Percentiles rank a stretch among this genome's conserved stretches.
Evolutionary conservation across 2,329 filamentous ascomycete genomes (phyloP).

Genomic region (Dactylellina cionopaga): DNA sequence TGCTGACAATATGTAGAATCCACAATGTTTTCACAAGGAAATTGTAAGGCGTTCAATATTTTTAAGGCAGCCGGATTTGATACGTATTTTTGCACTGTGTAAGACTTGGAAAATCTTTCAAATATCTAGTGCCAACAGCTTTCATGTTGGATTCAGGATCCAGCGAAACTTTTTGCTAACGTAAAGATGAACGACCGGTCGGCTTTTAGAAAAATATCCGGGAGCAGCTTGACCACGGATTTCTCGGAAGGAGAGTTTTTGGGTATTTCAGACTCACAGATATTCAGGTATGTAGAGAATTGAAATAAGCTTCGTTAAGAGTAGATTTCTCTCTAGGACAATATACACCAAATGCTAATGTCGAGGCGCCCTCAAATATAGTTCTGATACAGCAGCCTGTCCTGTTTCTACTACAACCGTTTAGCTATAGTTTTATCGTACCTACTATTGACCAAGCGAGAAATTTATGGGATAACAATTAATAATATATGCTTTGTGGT

Average conservation of each 20-base stretch:
- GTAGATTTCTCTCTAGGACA: too few species aligned
- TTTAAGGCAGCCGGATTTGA: constrained; percentile 1
- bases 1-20: neutral
- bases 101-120: neutral
- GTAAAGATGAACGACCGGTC: neutral
- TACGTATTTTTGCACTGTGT: constrained; percentile 16
- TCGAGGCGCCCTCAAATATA: too few species aligned
- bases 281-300: constrained; percentile 1
- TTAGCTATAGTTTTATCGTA: neutral
- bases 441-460: too few species aligned
- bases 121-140: too few species aligned
- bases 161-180: too few species aligned
- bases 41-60: constrained; percentile 17
- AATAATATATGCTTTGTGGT: too few species aligned
- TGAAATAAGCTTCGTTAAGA: too few species aligned
- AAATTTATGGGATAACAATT: too few species aligned
- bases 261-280: constrained; percentile 10
- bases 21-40: neutral
- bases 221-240: constrained; percentile 1
- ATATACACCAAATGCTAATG: too few species aligned
- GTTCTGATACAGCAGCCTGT: constrained; percentile 6
- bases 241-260: neutral
- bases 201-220: constrained; percentile 1
- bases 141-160: too few species aligned
- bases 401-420: neutral